Base-by-base conservation (phyloP, 1,139 yeast genomes). In the Hansenula sp. region DNA sequence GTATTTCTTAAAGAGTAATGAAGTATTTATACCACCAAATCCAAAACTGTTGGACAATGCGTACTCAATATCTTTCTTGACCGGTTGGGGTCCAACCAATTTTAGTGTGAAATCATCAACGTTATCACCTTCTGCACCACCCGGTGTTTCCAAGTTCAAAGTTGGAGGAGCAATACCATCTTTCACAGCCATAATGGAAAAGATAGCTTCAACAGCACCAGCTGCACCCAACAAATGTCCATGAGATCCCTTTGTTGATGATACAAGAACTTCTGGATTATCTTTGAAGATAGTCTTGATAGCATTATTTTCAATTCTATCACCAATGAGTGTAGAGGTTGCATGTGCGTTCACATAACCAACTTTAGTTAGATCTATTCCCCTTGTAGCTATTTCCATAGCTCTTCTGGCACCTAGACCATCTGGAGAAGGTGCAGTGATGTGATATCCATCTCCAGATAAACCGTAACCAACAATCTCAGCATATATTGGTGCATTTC, bases 171-270 rank as follows among this genome's bases (percentile, higher is more conserved):
- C 55, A 3, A 67, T 56, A 20, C 74, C 71, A 12, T 77, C 61
- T 39, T 75, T 60, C 32, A 90, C 55, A 0, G 96, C 80, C 54
- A 80, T 59, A 2, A 89, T 65, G 0, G 97, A 81, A 59, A 87
- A 87, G 1, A 89, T 77, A 6, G 95, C 79, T 56, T 94, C 99
- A 6, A 92, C 88, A 0, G 96, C 82, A 3, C 98, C 99, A 0
- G 98, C 95, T 1, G 96, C 98, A 2, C 98, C 98, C 27, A 94
- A 67, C 29, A 92, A 67, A 61, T 94, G 99, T 1, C 99, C 99
- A 36, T 86, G 82, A 1, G 97, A 79, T 1, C 97, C 95, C 60
- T 94, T 94, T 14, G 89, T 86, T 3, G 96, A 85, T 1, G 95
- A 82, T 1, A 92, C 77, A 32, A 74, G 68, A 16, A 72, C 47